Conservation (phyloP, 1,284 basidiomycete species). For the Wolfiporia cocos region DNA sequence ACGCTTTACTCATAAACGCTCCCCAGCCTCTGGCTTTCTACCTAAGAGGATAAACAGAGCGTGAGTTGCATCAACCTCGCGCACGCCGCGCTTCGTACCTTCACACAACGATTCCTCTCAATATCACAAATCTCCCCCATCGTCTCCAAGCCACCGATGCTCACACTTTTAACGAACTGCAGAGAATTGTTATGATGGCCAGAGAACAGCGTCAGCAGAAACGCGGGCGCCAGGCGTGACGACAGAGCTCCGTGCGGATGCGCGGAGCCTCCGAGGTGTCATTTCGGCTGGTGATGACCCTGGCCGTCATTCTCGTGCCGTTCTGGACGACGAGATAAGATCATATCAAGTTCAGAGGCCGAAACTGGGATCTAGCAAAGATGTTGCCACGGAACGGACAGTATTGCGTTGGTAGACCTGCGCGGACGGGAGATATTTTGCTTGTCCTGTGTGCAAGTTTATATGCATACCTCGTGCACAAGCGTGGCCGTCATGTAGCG, state of each 20-base stretch:
- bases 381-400: neutral
- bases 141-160: constrained; percentile 59
- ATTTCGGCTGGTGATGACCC: neutral
- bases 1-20: neutral
- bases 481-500: no score
- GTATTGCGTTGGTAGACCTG: no score
- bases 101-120: constrained; percentile 30
- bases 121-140: constrained; percentile 43
- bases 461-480: no score
- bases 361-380: neutral
- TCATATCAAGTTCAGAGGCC: neutral
- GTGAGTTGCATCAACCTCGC: neutral
- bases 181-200: constrained; percentile 21
- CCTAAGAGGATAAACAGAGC: constrained; percentile 41
- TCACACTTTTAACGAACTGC: constrained; percentile 61
- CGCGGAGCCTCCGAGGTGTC: neutral
- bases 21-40: constrained; percentile 50
- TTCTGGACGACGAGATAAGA: neutral
- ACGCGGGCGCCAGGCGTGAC: neutral
- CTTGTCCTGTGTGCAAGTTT: no score
- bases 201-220: neutral
- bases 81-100: neutral
- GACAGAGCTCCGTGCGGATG: neutral
- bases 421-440: no score
- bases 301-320: neutral